Evolutionary conservation across 2,329 filamentous ascomycete genomes (phyloP), one percentile per base, ranked within the genome.

Genomic region (Diaporthe aspalathi): DNA sequence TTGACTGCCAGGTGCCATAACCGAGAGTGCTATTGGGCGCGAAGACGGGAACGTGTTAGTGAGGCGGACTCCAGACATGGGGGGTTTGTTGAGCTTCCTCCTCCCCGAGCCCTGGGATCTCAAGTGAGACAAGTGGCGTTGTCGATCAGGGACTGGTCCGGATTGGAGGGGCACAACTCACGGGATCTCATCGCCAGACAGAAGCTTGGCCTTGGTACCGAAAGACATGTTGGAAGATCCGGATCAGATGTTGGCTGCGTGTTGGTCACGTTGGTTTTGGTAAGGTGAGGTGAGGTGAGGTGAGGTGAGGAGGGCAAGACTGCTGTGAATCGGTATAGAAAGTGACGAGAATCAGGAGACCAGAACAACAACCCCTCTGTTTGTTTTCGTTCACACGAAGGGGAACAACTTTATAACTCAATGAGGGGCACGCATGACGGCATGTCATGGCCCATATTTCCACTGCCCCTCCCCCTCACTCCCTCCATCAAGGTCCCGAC

Each of bases 1-100:
- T 83, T 40, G 90, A 89, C 79, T 92, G 91, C 90, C 90, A 92
- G 76, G 90, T 92, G 77, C 90, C 90, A 67, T 89, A 76, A 11
- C 75, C 75, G 17, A 75, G 57, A 43, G 75, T 73, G 14, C 71
- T 73, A 24, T 52, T 27, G 29, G 1, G 53, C 20, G 8, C 24
- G 49, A 29, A 24, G 9, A 17, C 40, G 29, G 38, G 8, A n/a
- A 14, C 14, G 16, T 62, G 68, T 70, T 38, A 67, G 67, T 57
- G 20, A 40, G n/a, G 5, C 17, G 3, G 43, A 16, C 35, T 22
- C 24, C n/a, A 29, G 50, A 32, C 27, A 35, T 22, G n/a, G 49
- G 20, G 9, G 2, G 32, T 45, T 27, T 38, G 35, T 12, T 38
- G 35, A 38, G 29, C 49, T 52, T 27, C 22, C 22, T 52, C 27